phyloP scores from a whole-genome alignment of 768 basidiomycete genomes.

The Exidia glandulosa region DNA sequence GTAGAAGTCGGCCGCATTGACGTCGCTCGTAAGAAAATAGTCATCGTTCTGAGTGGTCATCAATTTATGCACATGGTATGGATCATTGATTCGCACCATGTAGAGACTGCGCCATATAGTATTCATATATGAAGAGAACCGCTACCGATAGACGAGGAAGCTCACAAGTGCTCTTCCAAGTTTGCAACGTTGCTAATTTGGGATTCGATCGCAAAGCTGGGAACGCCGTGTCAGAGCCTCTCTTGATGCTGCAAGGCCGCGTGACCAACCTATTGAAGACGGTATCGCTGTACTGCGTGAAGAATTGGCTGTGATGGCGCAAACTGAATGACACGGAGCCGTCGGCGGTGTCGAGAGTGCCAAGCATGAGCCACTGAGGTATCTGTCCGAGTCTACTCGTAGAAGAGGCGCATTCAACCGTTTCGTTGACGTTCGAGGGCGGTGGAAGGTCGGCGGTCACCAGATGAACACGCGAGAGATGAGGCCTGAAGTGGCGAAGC shows the following conservation, averaged over 20 bases:
- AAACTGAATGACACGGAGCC: conserved; percentile 17
- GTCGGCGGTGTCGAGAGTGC: conserved; percentile 13
- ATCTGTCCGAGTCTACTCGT: conserved; percentile 23
- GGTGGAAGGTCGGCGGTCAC: conserved; percentile 23
- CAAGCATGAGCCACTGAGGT: conserved; percentile 32
- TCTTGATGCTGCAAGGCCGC: too few species aligned
- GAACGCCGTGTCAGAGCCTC: neutral
- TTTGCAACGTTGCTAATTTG: conserved; percentile 20
- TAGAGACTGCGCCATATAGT: too few species aligned
- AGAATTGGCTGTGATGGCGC: conserved; percentile 21
- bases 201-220: conserved; percentile 26
- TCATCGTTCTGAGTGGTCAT: conserved; percentile 25
- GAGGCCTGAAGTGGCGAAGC: conserved; percentile 17
- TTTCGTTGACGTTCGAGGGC: conserved; percentile 5
- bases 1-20: conserved; percentile 23
- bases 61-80: conserved; percentile 1
- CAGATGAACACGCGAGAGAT: conserved; percentile 19
- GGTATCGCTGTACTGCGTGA: conserved; percentile 11
- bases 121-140: neutral
- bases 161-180: conserved; percentile 23
- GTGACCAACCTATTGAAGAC: conserved; percentile 23
- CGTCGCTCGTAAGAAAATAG: conserved; percentile 22
- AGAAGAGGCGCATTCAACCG: conserved; percentile 1
- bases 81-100: too few species aligned
- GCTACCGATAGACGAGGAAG: neutral